Conservation (phyloP, 176 grass and related monocot species). For the Aegilops umbellulata region DNA sequence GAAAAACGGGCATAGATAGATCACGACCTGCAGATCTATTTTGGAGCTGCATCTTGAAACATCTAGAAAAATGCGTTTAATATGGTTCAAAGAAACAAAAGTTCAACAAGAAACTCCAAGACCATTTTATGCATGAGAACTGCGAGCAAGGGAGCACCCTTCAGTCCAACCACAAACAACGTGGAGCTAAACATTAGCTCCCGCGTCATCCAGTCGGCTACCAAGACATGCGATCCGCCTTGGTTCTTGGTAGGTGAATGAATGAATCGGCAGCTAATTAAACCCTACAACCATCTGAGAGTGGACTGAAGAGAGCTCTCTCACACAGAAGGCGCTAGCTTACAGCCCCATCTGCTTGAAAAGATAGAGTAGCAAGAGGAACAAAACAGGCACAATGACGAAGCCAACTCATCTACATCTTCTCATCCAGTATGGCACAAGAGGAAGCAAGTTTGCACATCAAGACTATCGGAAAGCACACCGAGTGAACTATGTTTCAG, state of each 20-base stretch:
- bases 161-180: conserved; percentile 84
- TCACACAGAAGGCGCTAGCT: conserved; percentile 10
- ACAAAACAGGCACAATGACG: background rate
- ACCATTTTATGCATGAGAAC: conserved; percentile 28
- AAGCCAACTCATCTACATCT: background rate
- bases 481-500: background rate
- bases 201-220: conserved; percentile 80
- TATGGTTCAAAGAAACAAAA: background rate
- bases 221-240: conserved; percentile 25
- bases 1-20: background rate
- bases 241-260: conserved; percentile 57
- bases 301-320: conserved; percentile 96
- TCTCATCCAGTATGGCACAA: background rate
- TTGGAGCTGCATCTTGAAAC: background rate
- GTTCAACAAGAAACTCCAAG: background rate
- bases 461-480: background rate
- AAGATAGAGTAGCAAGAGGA: background rate
- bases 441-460: background rate
- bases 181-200: conserved; percentile 67
- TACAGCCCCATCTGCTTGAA: background rate
- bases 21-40: background rate
- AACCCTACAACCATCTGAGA: conserved; percentile 59
- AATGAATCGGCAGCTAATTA: conserved; percentile 90
- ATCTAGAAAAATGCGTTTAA: background rate
- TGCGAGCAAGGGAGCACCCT: conserved; percentile 76